Percentiles rank a stretch among this genome's conserved stretches.
phyloP scores from a whole-genome alignment of 371 early-diverging fungal genomes.

The Mucor velutinosus region DNA sequence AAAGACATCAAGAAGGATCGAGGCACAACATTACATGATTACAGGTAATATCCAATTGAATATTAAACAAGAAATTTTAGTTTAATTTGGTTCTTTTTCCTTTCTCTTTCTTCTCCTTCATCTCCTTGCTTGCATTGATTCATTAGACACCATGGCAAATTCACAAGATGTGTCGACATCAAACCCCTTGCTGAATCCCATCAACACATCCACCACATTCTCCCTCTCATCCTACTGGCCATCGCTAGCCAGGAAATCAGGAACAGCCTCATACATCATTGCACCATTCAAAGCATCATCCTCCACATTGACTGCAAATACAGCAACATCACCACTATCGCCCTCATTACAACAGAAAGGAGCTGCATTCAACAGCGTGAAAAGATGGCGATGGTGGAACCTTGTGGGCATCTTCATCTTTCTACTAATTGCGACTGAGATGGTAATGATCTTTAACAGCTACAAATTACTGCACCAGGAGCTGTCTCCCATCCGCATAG shows the following conservation, averaged over 20 bases:
- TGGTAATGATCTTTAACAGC: conserved; percentile 38
- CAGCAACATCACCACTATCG: not conserved
- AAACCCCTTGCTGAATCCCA: not conserved
- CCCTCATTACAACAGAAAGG: not conserved
- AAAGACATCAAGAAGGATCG: conserved; percentile 5
- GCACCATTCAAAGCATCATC: not conserved
- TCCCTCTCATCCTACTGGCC: not conserved
- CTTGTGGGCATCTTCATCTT: conserved; percentile 37
- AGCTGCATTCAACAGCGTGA: conserved; percentile 10
- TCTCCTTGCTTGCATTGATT: not conserved
- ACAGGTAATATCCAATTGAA: not conserved
- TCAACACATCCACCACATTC: not conserved
- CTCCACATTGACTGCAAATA: not conserved
- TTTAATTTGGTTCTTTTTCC: not conserved
- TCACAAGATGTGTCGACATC: not conserved
- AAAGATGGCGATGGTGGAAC: conserved; percentile 63
- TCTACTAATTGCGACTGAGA: conserved; percentile 42
- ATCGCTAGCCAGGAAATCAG: not conserved
- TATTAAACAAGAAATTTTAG: not conserved
- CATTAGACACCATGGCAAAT: not conserved
- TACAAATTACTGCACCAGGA: conserved; percentile 42
- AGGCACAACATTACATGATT: conserved; percentile 1
- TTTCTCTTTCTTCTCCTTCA: not conserved
- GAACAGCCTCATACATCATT: not conserved
- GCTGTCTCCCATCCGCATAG: conserved; percentile 52